Percentiles rank a stretch among this genome's conserved stretches.
Evolutionary conservation across 2,329 filamentous ascomycete genomes (phyloP).

Genomic region (Periconia macrospinosa): DNA sequence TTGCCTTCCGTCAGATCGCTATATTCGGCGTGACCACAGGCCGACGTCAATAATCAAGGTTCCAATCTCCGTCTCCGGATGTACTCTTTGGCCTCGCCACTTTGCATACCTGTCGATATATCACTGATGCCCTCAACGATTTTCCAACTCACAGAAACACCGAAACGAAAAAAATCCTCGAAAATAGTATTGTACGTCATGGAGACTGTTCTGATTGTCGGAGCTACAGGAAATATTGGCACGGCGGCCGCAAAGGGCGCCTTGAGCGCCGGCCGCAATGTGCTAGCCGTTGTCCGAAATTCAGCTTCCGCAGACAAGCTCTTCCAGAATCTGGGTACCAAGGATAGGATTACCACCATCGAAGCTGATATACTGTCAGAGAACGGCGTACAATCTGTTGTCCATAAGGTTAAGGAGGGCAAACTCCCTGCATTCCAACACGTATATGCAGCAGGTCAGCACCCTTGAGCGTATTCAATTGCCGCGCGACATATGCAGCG

Average conservation of each 20-base stretch:
- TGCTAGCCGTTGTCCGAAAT: conserved; percentile 13
- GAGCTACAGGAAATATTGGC: conserved; percentile 10
- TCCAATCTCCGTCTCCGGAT: too few relatives aligned
- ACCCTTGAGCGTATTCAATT: too few relatives aligned
- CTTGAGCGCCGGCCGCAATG: conserved; percentile 6
- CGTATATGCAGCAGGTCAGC: conserved; percentile 9
- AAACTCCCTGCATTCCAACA: conserved; percentile 11
- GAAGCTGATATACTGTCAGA: conserved; percentile 6
- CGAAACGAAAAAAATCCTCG: too few relatives aligned
- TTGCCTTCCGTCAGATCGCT: too few relatives aligned
- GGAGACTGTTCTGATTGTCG: conserved; percentile 9
- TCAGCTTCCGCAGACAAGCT: conserved; percentile 12
- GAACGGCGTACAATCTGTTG: conserved; percentile 2
- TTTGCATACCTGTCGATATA: too few relatives aligned
- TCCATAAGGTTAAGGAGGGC: conserved; percentile 8
- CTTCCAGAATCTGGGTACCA: neutral
- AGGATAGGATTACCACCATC: conserved; percentile 7
- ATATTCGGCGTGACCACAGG: too few relatives aligned
- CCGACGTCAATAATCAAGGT: too few relatives aligned
- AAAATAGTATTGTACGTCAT: too few relatives aligned
- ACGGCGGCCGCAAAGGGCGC: conserved; percentile 6
- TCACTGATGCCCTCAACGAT: too few relatives aligned
- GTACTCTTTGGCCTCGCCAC: too few relatives aligned
- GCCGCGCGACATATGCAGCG: too few relatives aligned
- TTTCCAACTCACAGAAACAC: too few relatives aligned